Evolutionary conservation across 495 filamentous ascomycete genomes (phyloP).

Genomic region (Aspergillus campestris): DNA sequence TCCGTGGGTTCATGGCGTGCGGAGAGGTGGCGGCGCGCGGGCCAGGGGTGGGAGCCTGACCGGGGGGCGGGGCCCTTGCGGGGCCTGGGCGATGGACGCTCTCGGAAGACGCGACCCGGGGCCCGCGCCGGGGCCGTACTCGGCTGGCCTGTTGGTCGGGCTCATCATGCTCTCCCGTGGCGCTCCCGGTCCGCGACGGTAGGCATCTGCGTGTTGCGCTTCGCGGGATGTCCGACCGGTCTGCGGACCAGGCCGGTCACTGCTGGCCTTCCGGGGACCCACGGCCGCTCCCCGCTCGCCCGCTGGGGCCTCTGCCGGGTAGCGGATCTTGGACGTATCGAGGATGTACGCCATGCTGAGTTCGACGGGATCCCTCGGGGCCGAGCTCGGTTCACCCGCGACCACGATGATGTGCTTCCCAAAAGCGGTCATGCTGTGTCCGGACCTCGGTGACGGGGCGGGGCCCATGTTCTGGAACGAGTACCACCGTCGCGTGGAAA

Average conservation of each 20-base stretch:
- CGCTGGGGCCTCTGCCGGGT: constrained; percentile 66
- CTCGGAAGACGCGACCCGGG: constrained; percentile 59
- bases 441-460: constrained; percentile 84
- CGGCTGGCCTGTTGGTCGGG: constrained; percentile 25
- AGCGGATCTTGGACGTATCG: constrained; percentile 92
- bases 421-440: constrained; percentile 94
- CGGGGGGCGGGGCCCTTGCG: constrained; percentile 80
- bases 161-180: constrained; percentile 48
- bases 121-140: constrained; percentile 24
- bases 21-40: constrained; percentile 45
- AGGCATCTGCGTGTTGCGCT: constrained; percentile 49
- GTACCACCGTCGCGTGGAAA: constrained; percentile 88
- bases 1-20: constrained; percentile 34
- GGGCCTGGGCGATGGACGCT: constrained; percentile 59
- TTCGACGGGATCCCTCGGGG: constrained; percentile 68
- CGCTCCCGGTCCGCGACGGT: constrained; percentile 39
- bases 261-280: constrained; percentile 29
- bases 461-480: constrained; percentile 99
- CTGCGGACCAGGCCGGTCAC: constrained; percentile 25
- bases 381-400: constrained; percentile 88
- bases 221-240: constrained; percentile 51
- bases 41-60: constrained; percentile 74
- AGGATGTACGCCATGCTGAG: constrained; percentile 84
- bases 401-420: constrained; percentile 87
- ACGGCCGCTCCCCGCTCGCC: constrained; percentile 25